A percentile compares a stretch with the other conserved stretches of the same genome.
These are phyloP conservation scores for Xylaria sp. DNA, from an alignment of 2,329 filamentous ascomycete genomes.

Conservation along the genomic window DNA sequence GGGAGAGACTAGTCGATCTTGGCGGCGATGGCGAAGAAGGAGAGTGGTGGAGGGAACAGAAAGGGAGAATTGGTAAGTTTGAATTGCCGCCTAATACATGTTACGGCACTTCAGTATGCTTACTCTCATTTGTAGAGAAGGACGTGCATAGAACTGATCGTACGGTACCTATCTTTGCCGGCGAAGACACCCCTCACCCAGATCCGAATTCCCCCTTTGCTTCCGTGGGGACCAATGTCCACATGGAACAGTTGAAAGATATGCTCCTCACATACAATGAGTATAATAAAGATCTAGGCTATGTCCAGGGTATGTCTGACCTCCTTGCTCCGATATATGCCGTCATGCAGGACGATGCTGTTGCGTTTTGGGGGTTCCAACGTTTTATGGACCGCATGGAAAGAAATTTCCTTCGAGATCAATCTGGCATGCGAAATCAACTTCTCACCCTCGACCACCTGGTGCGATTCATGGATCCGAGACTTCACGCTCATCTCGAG, in stretches of 20 bases:
- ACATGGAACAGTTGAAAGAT: constrained; percentile 98
- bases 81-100: constrained; percentile 6
- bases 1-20: constrained; percentile 88
- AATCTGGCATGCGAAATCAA: constrained; percentile 94
- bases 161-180: constrained; percentile 90
- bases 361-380: constrained; percentile 96
- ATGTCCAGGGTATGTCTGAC: constrained; percentile 99
- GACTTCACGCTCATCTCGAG: constrained; percentile 88
- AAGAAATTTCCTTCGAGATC: constrained; percentile 92
- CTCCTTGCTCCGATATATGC: constrained; percentile 95
- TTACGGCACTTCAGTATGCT: constrained; percentile 23
- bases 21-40: constrained; percentile 79
- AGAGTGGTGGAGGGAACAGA: constrained; percentile 97
- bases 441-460: constrained; percentile 91
- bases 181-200: constrained; percentile 94
- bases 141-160: constrained; percentile 98
- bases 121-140: constrained; percentile 70
- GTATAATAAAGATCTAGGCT: constrained; percentile 92
- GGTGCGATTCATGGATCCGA: constrained; percentile 94
- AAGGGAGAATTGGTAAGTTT: constrained; percentile 83
- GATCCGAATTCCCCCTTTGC: constrained; percentile 96
- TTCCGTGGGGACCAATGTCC: constrained; percentile 90
- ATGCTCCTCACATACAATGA: constrained; percentile 99
- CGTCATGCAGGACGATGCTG: constrained; percentile 93
- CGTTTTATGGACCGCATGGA: constrained; percentile 99